Base-by-base conservation (phyloP, 2,329 filamentous ascomycete species). In the Emydomyces testavorans region DNA sequence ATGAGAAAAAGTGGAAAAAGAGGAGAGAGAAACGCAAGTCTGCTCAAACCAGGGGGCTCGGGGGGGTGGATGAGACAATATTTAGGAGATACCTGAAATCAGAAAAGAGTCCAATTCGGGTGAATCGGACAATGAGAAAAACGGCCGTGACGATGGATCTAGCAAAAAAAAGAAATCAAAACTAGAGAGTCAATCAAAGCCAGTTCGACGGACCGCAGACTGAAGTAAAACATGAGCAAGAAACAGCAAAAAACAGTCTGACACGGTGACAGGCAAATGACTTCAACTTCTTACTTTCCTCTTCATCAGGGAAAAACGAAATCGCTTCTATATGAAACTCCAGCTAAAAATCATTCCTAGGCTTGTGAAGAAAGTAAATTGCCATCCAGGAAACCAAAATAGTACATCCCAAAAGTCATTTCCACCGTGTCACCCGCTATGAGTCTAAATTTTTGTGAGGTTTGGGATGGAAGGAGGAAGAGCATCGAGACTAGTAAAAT, bases 351-450 rank as follows among this genome's bases (percentile, higher is more conserved):
- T 16, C 11, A 46, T 40, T 20, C 28, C 35, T 31, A 24, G 18
- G 36, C 36, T 16, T 34, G 26, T 34, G 16, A 47, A 24, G 5
- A 34, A 40, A 40, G 21, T 40, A 26, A 26, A 18, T 15, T 38
- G 43, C n/a, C 16, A 46, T 38, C 10, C 7, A 31, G 8, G 16
- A 31, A 37, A 44, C 23, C 66, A 51, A 75, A 43, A 32, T 57
- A 74, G 28, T 74, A 68, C 28, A 74, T 52, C 0, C 66, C 70
- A 6, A 67, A 74, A 38, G 31, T 7, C 32, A 10, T 29, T 37
- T 24, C 43, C 34, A 18, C 15, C 43, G 34, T 6, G 16, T 46
- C 24, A 15, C 32, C 43, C 28, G 7, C 16, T 37, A 40, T 39
- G 26, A 35, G 16, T 48, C 36, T 48, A 41, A 34, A 40, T 38